Base-by-base conservation (phyloP, 2,329 filamentous ascomycete species). In the Venturia asperata region DNA sequence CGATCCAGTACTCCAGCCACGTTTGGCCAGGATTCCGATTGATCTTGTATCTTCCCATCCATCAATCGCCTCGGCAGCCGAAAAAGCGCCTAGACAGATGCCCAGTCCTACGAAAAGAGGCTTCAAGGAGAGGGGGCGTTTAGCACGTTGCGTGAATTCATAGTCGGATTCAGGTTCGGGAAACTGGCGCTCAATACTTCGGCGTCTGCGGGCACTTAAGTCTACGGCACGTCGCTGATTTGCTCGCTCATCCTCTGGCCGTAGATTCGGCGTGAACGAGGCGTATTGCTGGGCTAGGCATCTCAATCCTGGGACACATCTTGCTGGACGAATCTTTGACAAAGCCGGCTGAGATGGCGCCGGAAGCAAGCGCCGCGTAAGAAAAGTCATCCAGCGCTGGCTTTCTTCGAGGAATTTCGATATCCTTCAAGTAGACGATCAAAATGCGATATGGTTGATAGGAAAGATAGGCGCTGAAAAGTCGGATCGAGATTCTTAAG, bases 91-190 rank as follows among this genome's bases (percentile, higher is more conserved):
- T 1, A 43, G 9, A 45, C 60, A 61, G 1, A 61, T 61, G 7
- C 60, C 60, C 34, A 42, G 19, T 27, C 34, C 60, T n/a, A 61
- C 37, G 11, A 61, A 43, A 6, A 61, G 39, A 15, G 60, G 60
- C 24, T 17, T 34, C 24, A 3, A 21, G 13, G 60, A 61, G 37
- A 61, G 43, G 13, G 27, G 30, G 2, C 17, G 27, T 58, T 52
- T 10, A 13, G 21, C 21, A 24, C 21, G 9, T 27, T 17, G 47
- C 9, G 21, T 13, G n/a, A 27, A 11, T 13, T 52, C 21, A 24
- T 52, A 21, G 21, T 10, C 24, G 10, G 10, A 15, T 13, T 15
- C 2, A 5, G 27, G 10, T 2, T 52, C 47, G 24, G 21, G 47
- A 27, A 15, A 21, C 47, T 52, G 21, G 2, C 21, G 21, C 21